These are phyloP conservation scores for Marasmius oreades DNA, from an alignment of 1,284 basidiomycete species.

Conservation along the genomic window DNA sequence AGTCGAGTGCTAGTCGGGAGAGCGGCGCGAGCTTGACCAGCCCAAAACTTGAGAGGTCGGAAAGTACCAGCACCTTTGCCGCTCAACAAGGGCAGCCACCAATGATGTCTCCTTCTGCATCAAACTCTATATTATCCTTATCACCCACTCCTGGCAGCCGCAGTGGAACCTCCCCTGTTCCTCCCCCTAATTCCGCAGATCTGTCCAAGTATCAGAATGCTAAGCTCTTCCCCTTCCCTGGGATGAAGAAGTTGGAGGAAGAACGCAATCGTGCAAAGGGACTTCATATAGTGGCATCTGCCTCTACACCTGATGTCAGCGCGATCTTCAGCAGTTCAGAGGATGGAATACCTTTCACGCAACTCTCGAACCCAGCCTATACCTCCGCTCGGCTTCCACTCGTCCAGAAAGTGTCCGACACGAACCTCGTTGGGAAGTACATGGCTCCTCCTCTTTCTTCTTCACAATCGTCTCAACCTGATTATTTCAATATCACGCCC, in stretches of 20 bases:
- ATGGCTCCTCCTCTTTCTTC: slow-evolving; percentile 37
- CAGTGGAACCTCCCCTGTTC: slow-evolving; percentile 65
- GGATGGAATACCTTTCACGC: slow-evolving; percentile 11
- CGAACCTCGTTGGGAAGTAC: slow-evolving; percentile 52
- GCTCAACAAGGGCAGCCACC: slow-evolving; percentile 39
- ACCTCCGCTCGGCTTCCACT: background rate
- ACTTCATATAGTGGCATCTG: slow-evolving; percentile 44
- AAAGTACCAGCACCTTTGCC: slow-evolving; percentile 32
- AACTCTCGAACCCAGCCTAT: background rate
- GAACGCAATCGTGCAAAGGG: slow-evolving; percentile 57
- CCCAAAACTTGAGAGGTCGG: slow-evolving; percentile 51
- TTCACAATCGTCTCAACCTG: slow-evolving; percentile 42
- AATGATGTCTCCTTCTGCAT: slow-evolving; percentile 62
- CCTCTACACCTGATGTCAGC: slow-evolving; percentile 62
- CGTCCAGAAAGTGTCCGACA: slow-evolving; percentile 64
- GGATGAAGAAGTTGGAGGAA: slow-evolving; percentile 73
- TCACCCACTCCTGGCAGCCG: slow-evolving; percentile 46
- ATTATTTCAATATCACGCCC: slow-evolving; percentile 44
- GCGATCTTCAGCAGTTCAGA: slow-evolving; percentile 36
- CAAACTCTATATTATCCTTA: slow-evolving; percentile 47
- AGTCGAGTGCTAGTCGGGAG: slow-evolving; percentile 70
- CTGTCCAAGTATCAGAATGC: slow-evolving; percentile 64
- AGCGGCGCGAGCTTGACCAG: slow-evolving; percentile 68
- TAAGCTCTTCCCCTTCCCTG: slow-evolving; percentile 88
- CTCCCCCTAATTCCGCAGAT: slow-evolving; percentile 57